A percentile compares a stretch with the other conserved stretches of the same genome.
phyloP scores from a whole-genome alignment of 192 early-diverging fungal genomes.

The Spizellomyces punctatus region DNA sequence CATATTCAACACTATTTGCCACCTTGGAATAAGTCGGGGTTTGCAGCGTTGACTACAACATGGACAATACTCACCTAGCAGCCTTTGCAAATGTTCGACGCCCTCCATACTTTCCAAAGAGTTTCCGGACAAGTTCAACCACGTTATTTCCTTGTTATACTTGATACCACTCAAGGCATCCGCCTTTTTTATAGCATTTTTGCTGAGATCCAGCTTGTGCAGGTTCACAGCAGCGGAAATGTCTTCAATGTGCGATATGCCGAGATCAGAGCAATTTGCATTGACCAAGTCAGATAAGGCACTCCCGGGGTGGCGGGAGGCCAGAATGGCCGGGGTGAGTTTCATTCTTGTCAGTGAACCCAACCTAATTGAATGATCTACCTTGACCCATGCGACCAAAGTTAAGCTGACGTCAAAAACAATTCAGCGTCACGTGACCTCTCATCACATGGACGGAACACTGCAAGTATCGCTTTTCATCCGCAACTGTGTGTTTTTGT shows the following conservation, averaged over 20 bases:
- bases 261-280: constrained; percentile 56
- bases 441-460: no score
- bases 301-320: constrained; percentile 20
- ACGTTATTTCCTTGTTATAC: constrained; percentile 58
- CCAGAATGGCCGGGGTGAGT: constrained; percentile 37
- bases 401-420: no score
- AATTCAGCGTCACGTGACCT: no score
- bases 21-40: neutral
- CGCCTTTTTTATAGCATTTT: constrained; percentile 58
- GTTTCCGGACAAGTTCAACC: constrained; percentile 69
- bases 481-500: no score
- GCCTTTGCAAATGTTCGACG: constrained; percentile 54
- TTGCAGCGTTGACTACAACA: no score
- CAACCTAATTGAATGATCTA: no score
- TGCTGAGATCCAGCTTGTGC: constrained; percentile 61
- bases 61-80: constrained; percentile 54
- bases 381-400: no score
- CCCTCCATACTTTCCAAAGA: constrained; percentile 58
- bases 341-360: constrained; percentile 21
- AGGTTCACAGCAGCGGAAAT: constrained; percentile 63
- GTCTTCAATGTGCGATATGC: constrained; percentile 70
- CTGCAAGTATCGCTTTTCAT: no score
- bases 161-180: constrained; percentile 55
- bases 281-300: constrained; percentile 55
- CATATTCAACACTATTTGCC: constrained; percentile 64